Base-by-base conservation (phyloP, 2,329 filamentous ascomycete species). In the Claviceps maximensis region DNA sequence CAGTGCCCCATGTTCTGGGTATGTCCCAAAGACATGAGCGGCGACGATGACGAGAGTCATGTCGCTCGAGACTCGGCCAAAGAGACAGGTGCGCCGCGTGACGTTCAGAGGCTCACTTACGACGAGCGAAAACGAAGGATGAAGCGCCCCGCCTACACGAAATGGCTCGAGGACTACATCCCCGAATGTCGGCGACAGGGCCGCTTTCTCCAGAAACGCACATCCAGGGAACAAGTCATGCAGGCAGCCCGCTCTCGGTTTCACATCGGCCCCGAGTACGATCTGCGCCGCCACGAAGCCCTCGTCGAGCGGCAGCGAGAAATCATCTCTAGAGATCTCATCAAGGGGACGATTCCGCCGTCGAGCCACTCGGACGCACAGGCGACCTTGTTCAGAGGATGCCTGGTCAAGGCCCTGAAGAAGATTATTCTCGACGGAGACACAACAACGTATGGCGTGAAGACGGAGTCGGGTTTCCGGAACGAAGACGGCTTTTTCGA, bases 121-220 rank as follows among this genome's bases (percentile, higher is more conserved):
- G 80, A 79, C 53, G 82, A 87, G 57, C 73, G 80, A 1, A 71
- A 74, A 23, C 75, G 82, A 2, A 71, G 82, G 67, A 63, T 58
- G 0, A 70, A 72, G 42, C 75, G 86, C 0, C 73, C 75, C 0
- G 71, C 81, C 29, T 89, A 81, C 61, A 69, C 70, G 2, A 63
- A 64, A 6, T 90, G 84, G 75, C 63, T 83, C 4, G 72, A 83
- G 1, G 77, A 82, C 5, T 89, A 79, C 56, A 65, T 85, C n/a
- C 80, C 82, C 0, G 61, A 60, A 2, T 77, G 77, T 54, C 68
- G 72, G 1, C 65, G 66, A 1, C 54, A 71, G 25, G 69, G 68
- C 0, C 65, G 65, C 1, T 74, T 71, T 53, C 49, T 60, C 1
- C 49, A 56, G 23, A 59, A 56, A 33, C 58, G 49, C 0, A 57